Percentiles rank a stretch among this genome's conserved stretches.
Evolutionary conservation across 139 green algal species (phyloP).

Genomic region (Chlorokybus atmophyticus): DNA sequence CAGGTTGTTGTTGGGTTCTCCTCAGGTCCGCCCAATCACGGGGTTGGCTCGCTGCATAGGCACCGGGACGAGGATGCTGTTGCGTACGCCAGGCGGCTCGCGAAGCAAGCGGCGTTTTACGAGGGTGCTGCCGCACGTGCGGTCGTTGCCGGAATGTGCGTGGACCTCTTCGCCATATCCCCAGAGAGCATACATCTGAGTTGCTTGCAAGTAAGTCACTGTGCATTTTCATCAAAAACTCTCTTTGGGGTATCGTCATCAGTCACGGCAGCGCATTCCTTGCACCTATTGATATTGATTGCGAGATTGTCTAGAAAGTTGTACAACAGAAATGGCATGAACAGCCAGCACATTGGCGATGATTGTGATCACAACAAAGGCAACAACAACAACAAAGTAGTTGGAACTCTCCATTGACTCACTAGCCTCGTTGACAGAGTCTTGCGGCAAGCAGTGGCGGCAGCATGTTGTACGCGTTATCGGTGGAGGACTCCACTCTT

Average conservation of each 20-base stretch:
- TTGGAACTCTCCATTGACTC: no score
- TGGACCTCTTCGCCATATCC: slow-evolving; percentile 64
- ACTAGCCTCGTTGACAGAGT: slow-evolving; percentile 33
- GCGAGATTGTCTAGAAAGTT: no score
- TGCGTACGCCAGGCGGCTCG: slow-evolving; percentile 7
- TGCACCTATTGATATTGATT: no score
- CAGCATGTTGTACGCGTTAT: slow-evolving; percentile 57
- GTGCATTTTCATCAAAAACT: no score
- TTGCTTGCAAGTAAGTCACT: no score
- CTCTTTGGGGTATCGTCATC: no score
- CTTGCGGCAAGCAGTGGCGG: slow-evolving; percentile 52
- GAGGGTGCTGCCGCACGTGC: slow-evolving; percentile 44
- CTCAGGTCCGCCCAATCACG: slow-evolving; percentile 47
- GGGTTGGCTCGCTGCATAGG: slow-evolving; percentile 36
- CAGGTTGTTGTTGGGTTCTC: slow-evolving; percentile 53
- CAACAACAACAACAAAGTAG: no score
- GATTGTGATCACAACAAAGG: no score
- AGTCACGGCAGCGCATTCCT: no score
- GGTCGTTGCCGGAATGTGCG: slow-evolving; percentile 51
- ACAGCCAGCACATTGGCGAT: no score
- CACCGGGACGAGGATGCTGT: slow-evolving; percentile 2
- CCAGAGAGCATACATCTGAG: slow-evolving; percentile 25
- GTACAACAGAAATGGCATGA: no score
- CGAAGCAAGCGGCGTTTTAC: slow-evolving; percentile 26
- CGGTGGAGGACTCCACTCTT: slow-evolving; percentile 33